Evolutionary conservation across 2,329 filamentous ascomycete species (phyloP), one percentile per base, ranked within the genome.

Genomic region (Epichloe uncinata): DNA sequence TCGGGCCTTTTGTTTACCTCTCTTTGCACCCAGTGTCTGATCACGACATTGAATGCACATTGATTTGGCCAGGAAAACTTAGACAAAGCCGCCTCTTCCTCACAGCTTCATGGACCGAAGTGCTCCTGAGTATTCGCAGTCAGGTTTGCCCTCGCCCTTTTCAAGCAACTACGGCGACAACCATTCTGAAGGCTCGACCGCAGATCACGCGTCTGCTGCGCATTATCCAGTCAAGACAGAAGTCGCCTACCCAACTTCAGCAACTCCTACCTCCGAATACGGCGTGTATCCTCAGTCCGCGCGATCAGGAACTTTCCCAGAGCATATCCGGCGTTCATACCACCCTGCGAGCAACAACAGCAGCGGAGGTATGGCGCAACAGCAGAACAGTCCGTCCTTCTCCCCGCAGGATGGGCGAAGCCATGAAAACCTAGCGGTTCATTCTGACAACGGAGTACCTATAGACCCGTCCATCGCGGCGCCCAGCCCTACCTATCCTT

Each of bases 401-500:
- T 78, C 85, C 82, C 75, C 87, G 75, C 79, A 82, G 79, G 85
- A 89, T 87, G 85, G 70, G 66, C 75, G 78, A 73, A 84, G 76
- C 78, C 81, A 85, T 83, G 84, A 83, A 74, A 77, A 79, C 73
- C 75, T 78, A 69, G 76, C 81, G 77, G 78, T 84, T 73, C 90
- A 88, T 72, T 94, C 90, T 95, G 87, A 95, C 88, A 80, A 79
- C 80, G 84, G 88, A 82, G 82, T 94, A 76, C 88, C 88, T 84
- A 90, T 95, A 96, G 91, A 96, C 94, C 89, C 90, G 64, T 94
- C 89, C 69, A 95, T 96, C 68, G 86, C 89, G 69, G 84, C 87
- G 62, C 86, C 88, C 65, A 95, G 88, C 77, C 90, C 91, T 53
- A 90, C 87, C 61, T 96, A 95, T 67, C 79, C 87, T 60, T 85